Evolutionary conservation across 169 alveolate genomes (phyloP).

Genomic region (Neospora caninum): DNA sequence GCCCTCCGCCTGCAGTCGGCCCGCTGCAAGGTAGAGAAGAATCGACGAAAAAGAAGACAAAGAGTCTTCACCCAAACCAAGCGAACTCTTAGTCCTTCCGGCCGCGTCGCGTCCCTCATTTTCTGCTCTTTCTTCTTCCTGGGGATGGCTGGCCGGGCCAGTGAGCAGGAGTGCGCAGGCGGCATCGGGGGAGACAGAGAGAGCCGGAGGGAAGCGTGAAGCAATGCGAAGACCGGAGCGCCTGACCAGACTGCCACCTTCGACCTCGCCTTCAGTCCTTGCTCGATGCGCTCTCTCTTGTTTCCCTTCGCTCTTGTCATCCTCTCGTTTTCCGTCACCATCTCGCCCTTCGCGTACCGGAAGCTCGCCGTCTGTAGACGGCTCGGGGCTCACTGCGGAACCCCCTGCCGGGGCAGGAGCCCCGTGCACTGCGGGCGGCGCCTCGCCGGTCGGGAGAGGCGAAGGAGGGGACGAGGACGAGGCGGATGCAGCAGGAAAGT

Average conservation of each 20-base stretch:
- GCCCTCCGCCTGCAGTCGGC: not conserved
- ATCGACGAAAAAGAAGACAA: not conserved
- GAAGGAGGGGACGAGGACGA: not conserved
- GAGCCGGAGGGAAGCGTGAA: conserved; percentile 1
- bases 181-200: not conserved
- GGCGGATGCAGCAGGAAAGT: not conserved
- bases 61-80: not conserved
- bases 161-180: not conserved
- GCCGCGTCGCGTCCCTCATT: not conserved
- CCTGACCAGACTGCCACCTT: not conserved
- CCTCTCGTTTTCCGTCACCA: no score
- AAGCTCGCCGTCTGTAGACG: no score
- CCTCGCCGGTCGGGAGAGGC: not conserved
- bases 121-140: not conserved
- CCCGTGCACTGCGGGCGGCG: no score
- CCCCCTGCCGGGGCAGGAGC: no score
- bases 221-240: not conserved
- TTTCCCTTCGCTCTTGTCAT: no score
- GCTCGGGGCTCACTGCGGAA: no score
- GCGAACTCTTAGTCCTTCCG: no score
- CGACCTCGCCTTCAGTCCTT: not conserved
- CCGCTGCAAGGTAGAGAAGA: conserved; percentile 18
- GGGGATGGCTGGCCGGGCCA: not conserved
- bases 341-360: no score
- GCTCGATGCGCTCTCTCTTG: no score